Percentiles rank a stretch among this genome's conserved stretches.
These are phyloP conservation scores for Yamadazyma trypodendri DNA, from an alignment of 1,139 yeast species.

Conservation along the genomic window DNA sequence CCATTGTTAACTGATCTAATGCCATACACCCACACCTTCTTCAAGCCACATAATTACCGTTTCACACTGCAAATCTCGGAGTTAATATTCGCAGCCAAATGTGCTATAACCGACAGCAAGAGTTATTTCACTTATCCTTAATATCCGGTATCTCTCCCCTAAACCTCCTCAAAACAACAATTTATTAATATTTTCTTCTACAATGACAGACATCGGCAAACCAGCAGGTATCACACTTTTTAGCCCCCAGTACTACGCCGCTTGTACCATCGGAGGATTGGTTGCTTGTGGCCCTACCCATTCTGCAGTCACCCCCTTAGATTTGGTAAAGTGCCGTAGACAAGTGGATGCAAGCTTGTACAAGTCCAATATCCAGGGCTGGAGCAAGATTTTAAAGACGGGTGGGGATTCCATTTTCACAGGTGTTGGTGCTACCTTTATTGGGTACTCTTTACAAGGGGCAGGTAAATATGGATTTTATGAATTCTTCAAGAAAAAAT, in stretches of 20 bases:
- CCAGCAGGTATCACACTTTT: conserved; percentile 50
- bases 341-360: conserved; percentile 78
- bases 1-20: too few species aligned
- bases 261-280: conserved; percentile 88
- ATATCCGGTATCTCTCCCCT: background rate
- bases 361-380: conserved; percentile 74
- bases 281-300: conserved; percentile 96
- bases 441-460: conserved; percentile 92
- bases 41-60: too few species aligned
- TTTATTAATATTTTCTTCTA: too few species aligned
- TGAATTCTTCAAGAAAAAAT: conserved; percentile 81
- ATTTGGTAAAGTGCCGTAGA: conserved; percentile 87
- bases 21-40: too few species aligned
- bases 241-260: conserved; percentile 70
- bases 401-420: conserved; percentile 81
- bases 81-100: conserved; percentile 1
- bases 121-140: background rate
- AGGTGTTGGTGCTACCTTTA: conserved; percentile 86
- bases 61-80: too few species aligned
- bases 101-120: background rate
- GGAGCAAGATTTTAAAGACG: conserved; percentile 66
- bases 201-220: conserved; percentile 5
- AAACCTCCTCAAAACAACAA: background rate
- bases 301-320: conserved; percentile 87
- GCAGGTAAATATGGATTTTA: conserved; percentile 96